A percentile compares a stretch with the other conserved stretches of the same genome.
These are phyloP conservation scores for Geosmithia putterillii DNA, from an alignment of 2,329 filamentous ascomycete genomes.

Conservation along the genomic window DNA sequence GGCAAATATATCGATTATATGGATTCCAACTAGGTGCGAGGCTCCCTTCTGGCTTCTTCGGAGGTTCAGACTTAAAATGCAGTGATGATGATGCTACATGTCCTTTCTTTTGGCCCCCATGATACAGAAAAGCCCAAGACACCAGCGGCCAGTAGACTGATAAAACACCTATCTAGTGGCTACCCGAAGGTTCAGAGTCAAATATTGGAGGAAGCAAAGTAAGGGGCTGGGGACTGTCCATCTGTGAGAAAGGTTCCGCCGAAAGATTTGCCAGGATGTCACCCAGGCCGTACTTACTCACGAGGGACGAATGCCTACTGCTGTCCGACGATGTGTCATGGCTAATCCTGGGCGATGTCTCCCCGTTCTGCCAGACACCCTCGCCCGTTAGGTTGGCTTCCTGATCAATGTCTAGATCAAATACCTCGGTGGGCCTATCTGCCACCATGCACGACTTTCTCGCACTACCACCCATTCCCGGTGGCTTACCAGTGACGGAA, in stretches of 20 bases:
- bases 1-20: neutral
- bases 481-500: slow-evolving; percentile 1
- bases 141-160: too few relatives aligned
- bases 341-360: neutral
- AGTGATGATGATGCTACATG: too few relatives aligned
- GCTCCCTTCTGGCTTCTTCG: too few relatives aligned
- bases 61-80: too few relatives aligned
- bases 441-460: neutral
- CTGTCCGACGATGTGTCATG: neutral
- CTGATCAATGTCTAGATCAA: slow-evolving; percentile 28
- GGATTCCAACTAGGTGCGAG: too few relatives aligned
- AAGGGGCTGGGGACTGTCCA: neutral
- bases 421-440: slow-evolving; percentile 14
- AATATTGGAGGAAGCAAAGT: neutral
- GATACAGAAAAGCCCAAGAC: too few relatives aligned
- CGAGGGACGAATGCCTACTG: neutral
- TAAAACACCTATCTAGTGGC: too few relatives aligned
- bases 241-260: neutral
- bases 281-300: neutral
- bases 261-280: neutral
- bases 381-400: slow-evolving; percentile 27
- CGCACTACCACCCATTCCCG: neutral
- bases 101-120: too few relatives aligned
- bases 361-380: slow-evolving; percentile 16
- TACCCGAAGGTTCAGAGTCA: too few relatives aligned